These are phyloP conservation scores for Aspergillus piperis DNA, from an alignment of 2,329 filamentous ascomycete species.

Conservation along the genomic window DNA sequence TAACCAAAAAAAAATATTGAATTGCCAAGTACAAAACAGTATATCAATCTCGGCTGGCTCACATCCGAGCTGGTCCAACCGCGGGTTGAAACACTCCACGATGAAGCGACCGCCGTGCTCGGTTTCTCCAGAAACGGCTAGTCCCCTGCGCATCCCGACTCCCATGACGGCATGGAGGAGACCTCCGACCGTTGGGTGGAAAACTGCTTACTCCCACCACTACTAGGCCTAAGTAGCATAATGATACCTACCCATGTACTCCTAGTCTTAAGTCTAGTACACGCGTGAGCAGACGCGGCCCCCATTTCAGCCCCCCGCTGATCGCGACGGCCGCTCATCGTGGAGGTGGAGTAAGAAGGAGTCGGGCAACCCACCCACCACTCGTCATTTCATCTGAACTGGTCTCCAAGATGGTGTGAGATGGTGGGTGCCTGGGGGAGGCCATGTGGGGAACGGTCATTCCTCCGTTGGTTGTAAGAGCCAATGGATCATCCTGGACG, in stretches of 20 bases:
- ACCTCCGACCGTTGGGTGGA: neutral
- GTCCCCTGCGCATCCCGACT: slow-evolving; percentile 3
- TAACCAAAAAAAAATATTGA: neutral
- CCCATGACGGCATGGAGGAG: slow-evolving; percentile 18
- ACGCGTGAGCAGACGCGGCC: neutral
- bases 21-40: neutral
- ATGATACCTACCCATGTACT: too few relatives aligned
- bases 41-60: neutral
- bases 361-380: neutral
- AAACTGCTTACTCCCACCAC: neutral
- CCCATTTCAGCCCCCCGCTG: slow-evolving; percentile 7
- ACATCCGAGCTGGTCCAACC: neutral
- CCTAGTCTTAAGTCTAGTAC: neutral
- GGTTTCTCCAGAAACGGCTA: slow-evolving; percentile 24
- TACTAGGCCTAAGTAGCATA: too few relatives aligned
- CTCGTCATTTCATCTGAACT: neutral
- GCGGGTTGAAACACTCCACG: neutral
- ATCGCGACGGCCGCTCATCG: neutral
- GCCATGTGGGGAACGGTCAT: slow-evolving; percentile 8
- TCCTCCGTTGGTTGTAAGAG: slow-evolving; percentile 1
- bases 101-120: slow-evolving; percentile 8
- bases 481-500: neutral
- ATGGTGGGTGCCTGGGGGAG: slow-evolving; percentile 9
- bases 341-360: neutral
- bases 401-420: neutral